phyloP scores from a whole-genome alignment of 257 asterid species.

The Linderniella brevidens region DNA sequence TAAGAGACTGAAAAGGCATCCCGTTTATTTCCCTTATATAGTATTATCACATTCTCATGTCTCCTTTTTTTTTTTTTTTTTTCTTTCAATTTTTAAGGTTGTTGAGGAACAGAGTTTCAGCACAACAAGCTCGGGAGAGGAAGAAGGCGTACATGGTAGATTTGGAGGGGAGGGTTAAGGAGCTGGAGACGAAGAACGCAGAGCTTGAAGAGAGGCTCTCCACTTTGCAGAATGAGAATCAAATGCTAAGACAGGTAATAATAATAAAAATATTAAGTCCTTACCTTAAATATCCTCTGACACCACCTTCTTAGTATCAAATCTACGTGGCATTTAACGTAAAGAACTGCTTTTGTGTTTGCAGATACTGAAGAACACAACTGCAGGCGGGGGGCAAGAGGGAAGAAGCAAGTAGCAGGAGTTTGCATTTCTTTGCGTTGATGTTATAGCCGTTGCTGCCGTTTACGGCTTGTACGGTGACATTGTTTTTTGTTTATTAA shows the following conservation, averaged over 20 bases:
- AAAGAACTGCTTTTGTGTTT: neutral
- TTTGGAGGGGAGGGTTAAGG: slow-evolving; percentile 79
- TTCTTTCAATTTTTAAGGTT: slow-evolving; percentile 24
- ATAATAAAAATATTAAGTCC: too few species aligned
- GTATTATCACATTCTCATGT: too few species aligned
- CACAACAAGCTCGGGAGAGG: slow-evolving; percentile 99
- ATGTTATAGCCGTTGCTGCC: too few species aligned
- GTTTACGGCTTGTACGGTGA: too few species aligned
- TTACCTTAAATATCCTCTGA: too few species aligned
- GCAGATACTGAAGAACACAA: slow-evolving; percentile 7
- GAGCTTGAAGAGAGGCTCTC: slow-evolving; percentile 94
- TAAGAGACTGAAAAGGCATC: slow-evolving; percentile 79
- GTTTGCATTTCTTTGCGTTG: too few species aligned
- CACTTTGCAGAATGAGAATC: slow-evolving; percentile 90
- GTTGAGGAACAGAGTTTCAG: slow-evolving; percentile 97
- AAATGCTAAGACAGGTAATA: slow-evolving; percentile 93
- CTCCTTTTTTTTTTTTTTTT: neutral
- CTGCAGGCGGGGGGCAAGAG: slow-evolving; percentile 2
- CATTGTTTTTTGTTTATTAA: too few species aligned
- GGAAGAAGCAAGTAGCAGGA: neutral
- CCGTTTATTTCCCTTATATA: too few species aligned
- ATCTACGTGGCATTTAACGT: neutral
- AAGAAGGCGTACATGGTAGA: slow-evolving; percentile 89
- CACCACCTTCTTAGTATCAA: neutral
- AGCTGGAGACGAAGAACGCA: slow-evolving; percentile 77